These are phyloP conservation scores for Silene conica DNA, from an alignment of 148 eudicot genomes.

Conservation along the genomic window DNA sequence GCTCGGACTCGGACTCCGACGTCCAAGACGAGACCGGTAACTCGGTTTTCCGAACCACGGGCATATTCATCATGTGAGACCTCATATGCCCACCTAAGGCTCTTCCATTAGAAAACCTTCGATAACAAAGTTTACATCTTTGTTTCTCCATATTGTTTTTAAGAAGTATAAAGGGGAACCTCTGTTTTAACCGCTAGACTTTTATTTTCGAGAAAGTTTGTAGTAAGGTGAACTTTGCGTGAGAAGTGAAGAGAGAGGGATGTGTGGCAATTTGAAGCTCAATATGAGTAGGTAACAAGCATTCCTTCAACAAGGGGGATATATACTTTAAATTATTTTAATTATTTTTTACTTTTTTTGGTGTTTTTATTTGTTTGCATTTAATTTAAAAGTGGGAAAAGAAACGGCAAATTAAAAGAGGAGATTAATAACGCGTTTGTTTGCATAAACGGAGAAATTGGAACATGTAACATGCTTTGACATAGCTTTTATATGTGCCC, in stretches of 20 bases:
- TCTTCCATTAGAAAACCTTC: constrained; percentile 58
- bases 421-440: constrained; percentile 6
- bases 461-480: constrained; percentile 23
- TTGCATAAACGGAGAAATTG: no score
- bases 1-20: constrained; percentile 13
- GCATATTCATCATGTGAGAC: constrained; percentile 57
- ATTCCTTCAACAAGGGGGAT: constrained; percentile 52
- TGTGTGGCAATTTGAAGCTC: constrained; percentile 17
- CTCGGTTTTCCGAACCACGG: constrained; percentile 14
- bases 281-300: constrained; percentile 79
- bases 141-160: constrained; percentile 36
- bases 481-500: background rate
- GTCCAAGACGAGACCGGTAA: constrained; percentile 21
- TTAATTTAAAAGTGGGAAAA: constrained; percentile 3
- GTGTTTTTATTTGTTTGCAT: background rate
- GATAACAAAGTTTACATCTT: constrained; percentile 60
- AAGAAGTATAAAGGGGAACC: no score
- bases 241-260: constrained; percentile 26
- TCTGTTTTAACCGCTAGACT: background rate
- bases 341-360: background rate
- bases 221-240: constrained; percentile 32
- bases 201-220: background rate
- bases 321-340: background rate
- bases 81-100: constrained; percentile 95
- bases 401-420: constrained; percentile 29